Evolutionary conservation across 768 basidiomycete species (phyloP), one percentile per base, ranked within the genome.

Genomic region (Clitopilus passeckerianus): DNA sequence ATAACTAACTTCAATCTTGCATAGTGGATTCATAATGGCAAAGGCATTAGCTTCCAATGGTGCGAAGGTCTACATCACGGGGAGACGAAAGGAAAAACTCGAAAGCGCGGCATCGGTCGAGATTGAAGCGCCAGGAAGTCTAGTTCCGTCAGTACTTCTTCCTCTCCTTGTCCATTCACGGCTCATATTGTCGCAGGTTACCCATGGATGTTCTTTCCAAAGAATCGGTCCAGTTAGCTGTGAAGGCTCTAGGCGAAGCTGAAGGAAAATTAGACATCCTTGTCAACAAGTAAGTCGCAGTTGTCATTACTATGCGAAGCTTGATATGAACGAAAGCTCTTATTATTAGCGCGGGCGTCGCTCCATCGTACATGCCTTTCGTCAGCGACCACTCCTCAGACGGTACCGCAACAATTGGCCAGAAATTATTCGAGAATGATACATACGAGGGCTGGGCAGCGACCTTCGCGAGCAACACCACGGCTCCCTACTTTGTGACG

Each of bases 241-340:
- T 68, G 10, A 44, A 64, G 2, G 35, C 60, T n/a, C 65, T 71
- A 41, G 50, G 65, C 27, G 55, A 56, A 10, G 61, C 57, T 22
- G 65, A 69, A 15, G 69, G 71, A 23, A 65, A 64, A 34, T 62
- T 71, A 24, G 65, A 71, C 58, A 66, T 71, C 55, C 64, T 72
- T 15, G 66, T 73, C 15, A 71, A 72, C 61, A 71, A 70, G 71
- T 72, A 18, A 56, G 63, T 20, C 1, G 35, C 2, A 14, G 16
- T 10, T 54, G n/a, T n/a, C n/a, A n/a, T n/a, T n/a, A n/a, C n/a
- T n/a, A n/a, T n/a, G n/a, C n/a, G n/a, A n/a, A n/a, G n/a, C n/a
- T n/a, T n/a, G n/a, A n/a, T n/a, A n/a, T n/a, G n/a, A n/a, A n/a
- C n/a, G n/a, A n/a, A n/a, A n/a, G n/a, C n/a, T n/a, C n/a, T n/a